These are phyloP conservation scores for Aspergillus floridensis DNA, from an alignment of 2,329 filamentous ascomycete genomes.

Conservation along the genomic window DNA sequence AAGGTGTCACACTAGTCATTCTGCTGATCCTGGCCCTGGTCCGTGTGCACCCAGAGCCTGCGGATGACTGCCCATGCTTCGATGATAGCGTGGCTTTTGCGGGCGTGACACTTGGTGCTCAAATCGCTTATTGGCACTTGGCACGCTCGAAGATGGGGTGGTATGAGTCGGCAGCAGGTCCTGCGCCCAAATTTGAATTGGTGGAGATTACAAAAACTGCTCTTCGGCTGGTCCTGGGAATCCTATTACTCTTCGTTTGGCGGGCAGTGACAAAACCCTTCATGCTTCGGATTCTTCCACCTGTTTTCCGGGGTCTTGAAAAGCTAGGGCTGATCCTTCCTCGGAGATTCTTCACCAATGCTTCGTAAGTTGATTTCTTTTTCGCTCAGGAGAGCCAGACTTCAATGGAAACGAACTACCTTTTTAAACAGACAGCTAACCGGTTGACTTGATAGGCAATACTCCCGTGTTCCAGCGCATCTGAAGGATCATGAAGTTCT, in stretches of 20 bases:
- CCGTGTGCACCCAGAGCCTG: conserved; percentile 89
- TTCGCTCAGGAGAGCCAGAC: background rate
- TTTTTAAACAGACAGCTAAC: background rate
- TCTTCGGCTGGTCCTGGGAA: conserved; percentile 71
- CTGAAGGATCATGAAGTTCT: conserved; percentile 82
- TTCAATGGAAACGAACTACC: no score
- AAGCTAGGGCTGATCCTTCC: conserved; percentile 75
- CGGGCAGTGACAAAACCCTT: conserved; percentile 83
- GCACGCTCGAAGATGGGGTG: conserved; percentile 56
- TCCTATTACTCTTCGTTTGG: conserved; percentile 84
- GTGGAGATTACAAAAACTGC: conserved; percentile 65
- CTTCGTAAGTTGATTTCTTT: conserved; percentile 56
- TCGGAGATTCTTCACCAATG: conserved; percentile 84
- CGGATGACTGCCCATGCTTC: conserved; percentile 94
- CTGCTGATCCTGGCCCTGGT: conserved; percentile 72
- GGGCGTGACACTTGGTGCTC: conserved; percentile 81
- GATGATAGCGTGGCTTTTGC: conserved; percentile 94
- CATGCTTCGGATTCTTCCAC: conserved; percentile 73
- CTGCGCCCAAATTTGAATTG: conserved; percentile 60
- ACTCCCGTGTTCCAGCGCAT: conserved; percentile 74
- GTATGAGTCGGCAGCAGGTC: conserved; percentile 55
- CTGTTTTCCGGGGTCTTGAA: conserved; percentile 83
- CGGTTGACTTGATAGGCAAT: conserved; percentile 53
- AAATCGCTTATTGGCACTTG: conserved; percentile 82
- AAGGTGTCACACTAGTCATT: conserved; percentile 63